Conservation (phyloP, 2,329 filamentous ascomycete species). For the Paramyrothecium roridum region DNA sequence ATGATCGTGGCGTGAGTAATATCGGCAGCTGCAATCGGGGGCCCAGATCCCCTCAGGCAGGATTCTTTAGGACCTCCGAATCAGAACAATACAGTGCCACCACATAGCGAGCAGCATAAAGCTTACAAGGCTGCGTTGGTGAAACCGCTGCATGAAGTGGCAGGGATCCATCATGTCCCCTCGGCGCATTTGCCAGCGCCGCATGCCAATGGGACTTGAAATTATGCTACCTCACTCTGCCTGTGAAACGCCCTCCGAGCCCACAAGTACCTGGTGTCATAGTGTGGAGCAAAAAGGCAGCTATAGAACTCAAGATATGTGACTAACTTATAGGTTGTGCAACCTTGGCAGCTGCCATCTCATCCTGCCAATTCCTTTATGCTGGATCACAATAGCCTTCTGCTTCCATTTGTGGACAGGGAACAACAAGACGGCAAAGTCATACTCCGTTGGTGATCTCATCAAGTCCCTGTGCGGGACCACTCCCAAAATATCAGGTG, state of each 20-base stretch:
- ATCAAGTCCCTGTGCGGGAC: background rate
- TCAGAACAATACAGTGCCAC: background rate
- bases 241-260: background rate
- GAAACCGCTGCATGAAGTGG: background rate
- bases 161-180: background rate
- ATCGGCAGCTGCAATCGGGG: background rate
- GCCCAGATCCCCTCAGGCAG: background rate
- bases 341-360: too few relatives aligned
- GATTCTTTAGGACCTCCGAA: background rate
- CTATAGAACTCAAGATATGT: too few relatives aligned
- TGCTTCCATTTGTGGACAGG: background rate
- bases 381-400: too few relatives aligned
- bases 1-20: background rate
- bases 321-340: too few relatives aligned
- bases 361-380: too few relatives aligned
- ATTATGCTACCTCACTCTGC: background rate
- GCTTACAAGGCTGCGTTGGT: background rate
- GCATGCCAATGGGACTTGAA: background rate
- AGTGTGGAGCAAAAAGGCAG: background rate
- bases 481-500: background rate
- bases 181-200: background rate
- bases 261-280: background rate
- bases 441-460: background rate
- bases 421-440: background rate
- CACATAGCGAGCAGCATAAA: background rate